Conservation (phyloP, 2,329 filamentous ascomycete genomes). For the Penicillium paneum region DNA sequence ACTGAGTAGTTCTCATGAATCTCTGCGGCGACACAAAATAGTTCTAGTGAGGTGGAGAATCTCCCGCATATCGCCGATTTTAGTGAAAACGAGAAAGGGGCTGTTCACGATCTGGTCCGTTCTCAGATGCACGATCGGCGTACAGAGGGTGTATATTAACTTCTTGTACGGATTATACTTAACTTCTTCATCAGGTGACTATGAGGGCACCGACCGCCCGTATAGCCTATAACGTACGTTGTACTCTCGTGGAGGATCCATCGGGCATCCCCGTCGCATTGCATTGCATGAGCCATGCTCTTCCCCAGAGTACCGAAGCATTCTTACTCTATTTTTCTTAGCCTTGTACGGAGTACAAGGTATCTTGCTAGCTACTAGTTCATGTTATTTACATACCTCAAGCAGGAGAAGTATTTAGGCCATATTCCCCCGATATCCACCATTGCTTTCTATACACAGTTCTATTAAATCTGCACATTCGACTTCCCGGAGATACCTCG, state of each 20-base stretch:
- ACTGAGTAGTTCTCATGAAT: conserved; percentile 3
- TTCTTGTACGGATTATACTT: neutral
- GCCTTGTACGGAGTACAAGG: neutral
- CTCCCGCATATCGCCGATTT: conserved; percentile 25
- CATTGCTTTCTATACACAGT: neutral
- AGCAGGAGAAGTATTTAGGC: neutral
- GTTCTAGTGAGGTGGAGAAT: conserved; percentile 17
- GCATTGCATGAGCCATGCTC: conserved; percentile 25
- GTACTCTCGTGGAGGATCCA: conserved; percentile 19
- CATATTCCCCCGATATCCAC: neutral
- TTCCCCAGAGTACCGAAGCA: conserved; percentile 15
- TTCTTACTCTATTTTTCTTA: neutral
- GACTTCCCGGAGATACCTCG: conserved; percentile 4
- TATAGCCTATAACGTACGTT: neutral
- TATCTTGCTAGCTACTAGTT: neutral
- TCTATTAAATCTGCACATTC: neutral
- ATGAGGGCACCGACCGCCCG: conserved; percentile 12
- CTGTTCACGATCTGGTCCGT: conserved; percentile 26
- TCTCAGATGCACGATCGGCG: conserved; percentile 22
- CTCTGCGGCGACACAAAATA: conserved; percentile 7
- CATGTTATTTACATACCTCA: neutral
- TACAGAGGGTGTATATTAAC: neutral
- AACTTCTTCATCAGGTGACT: conserved; percentile 22
- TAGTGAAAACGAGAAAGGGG: conserved; percentile 15
- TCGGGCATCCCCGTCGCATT: conserved; percentile 23